A percentile compares a stretch with the other conserved stretches of the same genome.
Evolutionary conservation across 73 alveolate genomes (phyloP).

Genomic region (Paramecium bursaria): DNA sequence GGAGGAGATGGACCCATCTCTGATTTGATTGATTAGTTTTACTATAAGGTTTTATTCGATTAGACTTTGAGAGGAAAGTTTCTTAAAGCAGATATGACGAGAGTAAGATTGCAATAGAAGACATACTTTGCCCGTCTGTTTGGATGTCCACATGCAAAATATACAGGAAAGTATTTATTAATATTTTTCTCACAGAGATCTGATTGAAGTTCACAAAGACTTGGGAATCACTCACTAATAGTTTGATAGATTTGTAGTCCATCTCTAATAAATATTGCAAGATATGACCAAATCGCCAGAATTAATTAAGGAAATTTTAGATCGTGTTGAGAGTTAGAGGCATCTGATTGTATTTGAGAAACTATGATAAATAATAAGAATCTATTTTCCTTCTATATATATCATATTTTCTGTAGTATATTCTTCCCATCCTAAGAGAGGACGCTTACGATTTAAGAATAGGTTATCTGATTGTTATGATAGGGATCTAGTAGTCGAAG

Average conservation of each 20-base stretch:
- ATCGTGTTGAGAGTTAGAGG: no score
- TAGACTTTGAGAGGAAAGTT: neutral
- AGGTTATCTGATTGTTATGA: no score
- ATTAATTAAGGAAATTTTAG: no score
- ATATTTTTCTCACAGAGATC: constrained; percentile 8
- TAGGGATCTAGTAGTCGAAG: no score
- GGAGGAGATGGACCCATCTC: constrained; percentile 4
- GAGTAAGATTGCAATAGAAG: constrained; percentile 37
- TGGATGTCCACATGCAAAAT: constrained; percentile 4
- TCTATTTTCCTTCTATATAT: no score
- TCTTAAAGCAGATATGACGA: constrained; percentile 13
- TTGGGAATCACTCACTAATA: constrained; percentile 28
- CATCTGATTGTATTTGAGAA: no score
- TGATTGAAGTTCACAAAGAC: constrained; percentile 32
- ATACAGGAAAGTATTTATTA: constrained; percentile 16
- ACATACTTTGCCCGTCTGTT: constrained; percentile 40
- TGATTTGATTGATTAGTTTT: constrained; percentile 5
- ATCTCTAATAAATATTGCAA: neutral
- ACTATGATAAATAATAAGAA: no score
- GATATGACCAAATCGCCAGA: no score
- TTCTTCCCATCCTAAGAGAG: no score
- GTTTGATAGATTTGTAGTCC: constrained; percentile 48
- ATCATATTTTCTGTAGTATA: no score
- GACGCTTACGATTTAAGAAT: no score
- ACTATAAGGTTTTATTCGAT: constrained; percentile 19